These are phyloP conservation scores for Cordyceps fumosorosea DNA, from an alignment of 2,329 filamentous ascomycete species.

Conservation along the genomic window DNA sequence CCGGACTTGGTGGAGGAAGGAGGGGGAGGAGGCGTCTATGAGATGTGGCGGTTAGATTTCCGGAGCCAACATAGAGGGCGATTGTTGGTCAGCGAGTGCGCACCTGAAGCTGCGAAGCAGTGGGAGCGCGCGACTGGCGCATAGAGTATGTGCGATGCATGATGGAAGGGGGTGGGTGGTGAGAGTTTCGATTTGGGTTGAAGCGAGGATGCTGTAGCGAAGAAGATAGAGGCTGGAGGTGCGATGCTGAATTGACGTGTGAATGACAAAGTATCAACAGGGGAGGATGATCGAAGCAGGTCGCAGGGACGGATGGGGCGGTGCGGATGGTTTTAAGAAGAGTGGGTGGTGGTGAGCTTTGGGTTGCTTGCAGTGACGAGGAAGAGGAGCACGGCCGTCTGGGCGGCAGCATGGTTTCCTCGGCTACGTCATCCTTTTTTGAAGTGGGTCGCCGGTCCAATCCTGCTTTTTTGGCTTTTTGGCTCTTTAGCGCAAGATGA, in stretches of 20 bases:
- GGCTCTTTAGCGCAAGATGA: background rate
- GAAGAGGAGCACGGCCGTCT: background rate
- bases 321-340: conserved; percentile 11
- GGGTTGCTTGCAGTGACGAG: conserved; percentile 8
- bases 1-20: conserved; percentile 85
- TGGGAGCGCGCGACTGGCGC: conserved; percentile 94
- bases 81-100: conserved; percentile 15
- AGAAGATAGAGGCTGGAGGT: background rate
- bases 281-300: conserved; percentile 4
- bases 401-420: conserved; percentile 11
- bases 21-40: conserved; percentile 86
- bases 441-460: conserved; percentile 6
- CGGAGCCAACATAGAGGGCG: background rate
- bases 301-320: conserved; percentile 10
- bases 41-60: conserved; percentile 9
- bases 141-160: conserved; percentile 99
- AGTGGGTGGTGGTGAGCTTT: conserved; percentile 5
- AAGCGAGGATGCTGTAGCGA: background rate
- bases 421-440: conserved; percentile 15
- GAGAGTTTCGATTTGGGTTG: background rate
- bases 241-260: conserved; percentile 5
- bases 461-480: conserved; percentile 4
- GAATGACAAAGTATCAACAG: conserved; percentile 8
- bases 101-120: conserved; percentile 69
- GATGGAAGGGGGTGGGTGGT: conserved; percentile 21